phyloP scores from a whole-genome alignment of 78 protist genomes.

The Dictyostelium firmibasis region DNA sequence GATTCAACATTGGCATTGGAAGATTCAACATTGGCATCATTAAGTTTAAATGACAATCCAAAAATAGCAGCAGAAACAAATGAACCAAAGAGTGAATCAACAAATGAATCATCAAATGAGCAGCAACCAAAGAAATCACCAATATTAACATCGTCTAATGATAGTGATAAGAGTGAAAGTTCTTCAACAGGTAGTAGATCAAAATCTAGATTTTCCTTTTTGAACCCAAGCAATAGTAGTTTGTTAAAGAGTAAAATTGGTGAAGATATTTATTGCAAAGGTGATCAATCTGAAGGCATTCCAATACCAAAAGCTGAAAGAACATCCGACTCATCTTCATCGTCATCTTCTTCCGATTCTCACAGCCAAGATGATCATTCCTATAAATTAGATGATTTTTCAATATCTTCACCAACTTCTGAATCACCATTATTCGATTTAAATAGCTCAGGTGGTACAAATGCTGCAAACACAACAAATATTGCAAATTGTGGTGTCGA shows the following conservation, averaged over 20 bases:
- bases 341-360: not conserved
- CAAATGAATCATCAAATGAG: too few species aligned
- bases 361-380: not conserved
- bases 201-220: not conserved
- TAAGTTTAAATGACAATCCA: not conserved
- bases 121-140: not conserved
- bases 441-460: not conserved
- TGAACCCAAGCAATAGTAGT: not conserved
- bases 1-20: not conserved
- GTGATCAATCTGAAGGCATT: not conserved
- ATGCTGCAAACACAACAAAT: not conserved
- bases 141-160: not conserved
- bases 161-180: not conserved
- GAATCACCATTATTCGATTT: not conserved
- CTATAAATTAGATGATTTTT: not conserved
- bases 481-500: not conserved
- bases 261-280: not conserved
- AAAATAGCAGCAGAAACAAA: not conserved
- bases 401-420: not conserved
- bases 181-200: not conserved
- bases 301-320: conserved; percentile 2
- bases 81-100: too few species aligned
- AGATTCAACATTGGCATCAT: not conserved
- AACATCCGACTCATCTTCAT: not conserved
- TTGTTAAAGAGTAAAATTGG: not conserved